Base-by-base conservation (phyloP, 257 asterid species). In the Jacaranda copaia region DNA sequence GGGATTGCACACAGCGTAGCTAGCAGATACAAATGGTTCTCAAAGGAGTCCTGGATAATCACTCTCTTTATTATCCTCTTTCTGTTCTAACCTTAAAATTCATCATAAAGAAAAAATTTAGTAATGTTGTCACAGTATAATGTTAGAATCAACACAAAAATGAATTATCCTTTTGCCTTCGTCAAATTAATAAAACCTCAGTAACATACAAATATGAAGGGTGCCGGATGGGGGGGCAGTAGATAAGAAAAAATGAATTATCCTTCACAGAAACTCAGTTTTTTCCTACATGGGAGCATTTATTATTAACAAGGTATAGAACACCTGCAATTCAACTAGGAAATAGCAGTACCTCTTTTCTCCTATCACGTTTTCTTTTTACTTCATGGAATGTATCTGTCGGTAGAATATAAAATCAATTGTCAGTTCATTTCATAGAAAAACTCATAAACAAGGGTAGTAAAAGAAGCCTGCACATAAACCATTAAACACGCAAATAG, bases 341-440 rank as follows among this genome's bases (percentile, higher is more conserved):
- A 81, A 58, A n/a, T 8, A 61, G 65, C 25, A 51, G 48, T 87
- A 93, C 98, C 98, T 88, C 96, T 83, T 90, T 93, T 81, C 82
- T 93, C 63, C 88, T 85, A 73, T 88, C 91, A 38, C 96, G 93
- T 72, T 91, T 93, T 82, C 97, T 84, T 80, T 87, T 89, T 20
- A 91, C 98, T 84, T 93, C 98, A 73, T 93, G 98, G 82, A 93
- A 93, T 48, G 98, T 83, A 81, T 93, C 98, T 93, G 96, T 78
- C 2, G 77, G 42, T 73, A 72, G 76, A 74, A 79, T 11, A 74
- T 58, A 56, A 56, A 53, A 61, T 53, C 65, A 77, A 55, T 73
- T 35, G 65, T 82, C 67, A 84, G 87, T 68, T 76, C 40, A 72
- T 73, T 70, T 64, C 52, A 43, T 8, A 69, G 55, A 74, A 32